Evolutionary conservation across 148 eudicot species (phyloP).

Genomic region (Drosera capensis): DNA sequence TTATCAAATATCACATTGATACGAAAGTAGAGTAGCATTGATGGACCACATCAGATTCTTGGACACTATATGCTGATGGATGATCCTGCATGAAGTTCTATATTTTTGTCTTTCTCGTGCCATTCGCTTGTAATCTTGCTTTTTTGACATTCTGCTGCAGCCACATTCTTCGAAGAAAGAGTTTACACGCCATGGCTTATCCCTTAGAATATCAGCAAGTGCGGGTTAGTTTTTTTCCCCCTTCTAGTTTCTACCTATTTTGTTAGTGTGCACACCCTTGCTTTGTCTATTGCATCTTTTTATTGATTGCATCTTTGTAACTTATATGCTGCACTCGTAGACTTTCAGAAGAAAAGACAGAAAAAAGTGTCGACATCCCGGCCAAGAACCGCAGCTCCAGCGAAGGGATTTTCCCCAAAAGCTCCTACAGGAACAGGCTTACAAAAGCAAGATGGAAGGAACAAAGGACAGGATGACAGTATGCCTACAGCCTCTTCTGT

Average conservation of each 20-base stretch:
- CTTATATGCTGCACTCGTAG: slow-evolving; percentile 12
- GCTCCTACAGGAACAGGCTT: slow-evolving; percentile 27
- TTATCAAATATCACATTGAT: too few species aligned
- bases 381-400: slow-evolving; percentile 26
- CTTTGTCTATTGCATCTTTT: neutral
- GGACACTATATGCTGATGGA: too few species aligned
- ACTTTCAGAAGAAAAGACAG: slow-evolving; percentile 45
- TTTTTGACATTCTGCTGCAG: neutral
- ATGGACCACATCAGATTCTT: too few species aligned
- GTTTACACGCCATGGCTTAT: neutral
- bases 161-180: neutral
- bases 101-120: too few species aligned
- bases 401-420: slow-evolving; percentile 60
- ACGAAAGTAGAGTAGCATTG: too few species aligned
- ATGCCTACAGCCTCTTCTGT: slow-evolving; percentile 13
- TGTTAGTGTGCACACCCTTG: neutral
- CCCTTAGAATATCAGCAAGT: neutral
- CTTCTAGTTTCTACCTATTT: too few species aligned
- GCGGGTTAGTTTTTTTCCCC: neutral
- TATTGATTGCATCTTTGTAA: neutral
- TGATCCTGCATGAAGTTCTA: too few species aligned
- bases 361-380: slow-evolving; percentile 35
- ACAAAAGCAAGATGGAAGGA: slow-evolving; percentile 28
- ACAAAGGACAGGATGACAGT: slow-evolving; percentile 21
- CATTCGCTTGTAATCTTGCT: too few species aligned